phyloP scores from a whole-genome alignment of 176 grass and related monocot genomes.

The Chloris gayana region DNA sequence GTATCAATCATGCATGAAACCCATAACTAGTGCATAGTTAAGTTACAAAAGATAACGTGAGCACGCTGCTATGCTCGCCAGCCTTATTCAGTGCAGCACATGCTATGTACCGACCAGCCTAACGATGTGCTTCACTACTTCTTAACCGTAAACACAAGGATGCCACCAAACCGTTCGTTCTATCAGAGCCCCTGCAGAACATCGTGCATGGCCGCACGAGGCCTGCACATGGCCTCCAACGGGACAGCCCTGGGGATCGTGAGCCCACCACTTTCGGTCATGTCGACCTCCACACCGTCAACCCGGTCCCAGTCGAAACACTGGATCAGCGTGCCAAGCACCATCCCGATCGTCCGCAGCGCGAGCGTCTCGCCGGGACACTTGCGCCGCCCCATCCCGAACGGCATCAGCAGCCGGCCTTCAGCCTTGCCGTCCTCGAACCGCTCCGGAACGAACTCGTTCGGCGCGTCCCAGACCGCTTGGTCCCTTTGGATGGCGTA shows the following conservation, averaged over 20 bases:
- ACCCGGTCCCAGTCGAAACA: conserved; percentile 68
- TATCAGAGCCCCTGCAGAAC: conserved; percentile 20
- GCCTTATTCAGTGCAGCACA: background rate
- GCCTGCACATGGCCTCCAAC: conserved; percentile 50
- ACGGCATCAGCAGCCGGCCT: conserved; percentile 47
- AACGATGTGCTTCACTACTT: no score
- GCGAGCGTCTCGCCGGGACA: conserved; percentile 74
- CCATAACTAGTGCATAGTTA: no score
- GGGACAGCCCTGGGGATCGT: conserved; percentile 47
- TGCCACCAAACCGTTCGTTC: background rate
- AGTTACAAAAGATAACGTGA: background rate
- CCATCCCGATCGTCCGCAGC: conserved; percentile 37
- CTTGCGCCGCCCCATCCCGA: conserved; percentile 65
- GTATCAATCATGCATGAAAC: no score
- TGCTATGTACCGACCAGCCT: background rate
- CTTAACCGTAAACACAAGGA: background rate
- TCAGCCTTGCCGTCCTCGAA: conserved; percentile 40
- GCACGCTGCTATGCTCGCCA: background rate
- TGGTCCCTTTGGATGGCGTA: conserved; percentile 71
- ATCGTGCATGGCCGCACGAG: conserved; percentile 32
- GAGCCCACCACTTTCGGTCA: conserved; percentile 45
- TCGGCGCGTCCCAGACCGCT: conserved; percentile 36
- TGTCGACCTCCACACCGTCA: conserved; percentile 42
- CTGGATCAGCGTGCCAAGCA: conserved; percentile 59
- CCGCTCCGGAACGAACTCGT: conserved; percentile 58